These are phyloP conservation scores for Phytopythium vexans DNA, from an alignment of 352 stramenopile genomes.

Conservation along the genomic window DNA sequence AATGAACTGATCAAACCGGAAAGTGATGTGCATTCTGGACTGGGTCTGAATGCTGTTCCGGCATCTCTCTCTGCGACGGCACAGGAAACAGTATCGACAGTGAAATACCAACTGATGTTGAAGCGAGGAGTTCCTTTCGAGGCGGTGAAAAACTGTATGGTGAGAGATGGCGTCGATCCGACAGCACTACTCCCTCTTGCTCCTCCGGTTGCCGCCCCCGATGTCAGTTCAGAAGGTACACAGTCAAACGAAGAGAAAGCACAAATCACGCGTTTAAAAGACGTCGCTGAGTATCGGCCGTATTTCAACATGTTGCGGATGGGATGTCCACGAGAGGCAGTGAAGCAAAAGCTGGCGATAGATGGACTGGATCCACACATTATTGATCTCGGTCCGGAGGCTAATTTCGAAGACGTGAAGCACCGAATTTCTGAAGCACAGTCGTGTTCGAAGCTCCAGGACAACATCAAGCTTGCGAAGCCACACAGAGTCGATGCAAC, in stretches of 20 bases:
- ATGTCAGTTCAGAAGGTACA: no score
- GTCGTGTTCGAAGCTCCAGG: constrained; percentile 36
- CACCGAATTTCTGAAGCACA: constrained; percentile 30
- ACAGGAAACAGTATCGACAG: constrained; percentile 1
- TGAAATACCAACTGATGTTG: constrained; percentile 66
- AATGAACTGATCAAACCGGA: no score
- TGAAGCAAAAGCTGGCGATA: constrained; percentile 90
- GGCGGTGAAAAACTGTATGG: constrained; percentile 73
- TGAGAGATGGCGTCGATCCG: constrained; percentile 54
- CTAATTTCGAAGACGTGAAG: constrained; percentile 63
- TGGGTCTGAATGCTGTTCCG: no score
- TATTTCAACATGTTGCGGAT: constrained; percentile 96
- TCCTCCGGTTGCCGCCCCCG: not conserved
- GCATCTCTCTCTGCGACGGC: not conserved
- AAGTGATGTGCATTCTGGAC: no score
- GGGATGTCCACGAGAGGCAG: constrained; percentile 85
- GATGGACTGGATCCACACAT: constrained; percentile 84
- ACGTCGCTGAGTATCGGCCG: constrained; percentile 65
- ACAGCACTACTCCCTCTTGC: constrained; percentile 22
- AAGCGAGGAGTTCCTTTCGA: constrained; percentile 66
- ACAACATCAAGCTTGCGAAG: constrained; percentile 63
- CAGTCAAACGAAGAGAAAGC: not conserved
- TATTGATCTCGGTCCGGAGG: constrained; percentile 54
- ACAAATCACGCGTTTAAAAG: constrained; percentile 35
- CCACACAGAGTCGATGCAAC: constrained; percentile 8